Base-by-base conservation (phyloP, 148 eudicot genomes). In the Vaccinium vitisidaea region DNA sequence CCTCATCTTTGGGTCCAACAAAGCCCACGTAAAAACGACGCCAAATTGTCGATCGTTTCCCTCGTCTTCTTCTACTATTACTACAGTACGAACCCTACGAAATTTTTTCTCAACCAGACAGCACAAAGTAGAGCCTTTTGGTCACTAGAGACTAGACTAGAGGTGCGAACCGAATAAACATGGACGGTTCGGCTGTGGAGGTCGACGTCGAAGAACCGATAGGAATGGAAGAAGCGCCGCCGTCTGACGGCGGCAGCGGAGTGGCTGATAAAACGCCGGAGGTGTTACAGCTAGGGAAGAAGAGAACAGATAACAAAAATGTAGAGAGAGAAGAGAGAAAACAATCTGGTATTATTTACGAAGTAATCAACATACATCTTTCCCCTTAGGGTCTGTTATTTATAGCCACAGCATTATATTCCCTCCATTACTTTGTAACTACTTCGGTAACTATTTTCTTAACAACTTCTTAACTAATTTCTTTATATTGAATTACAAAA, bases 251-350 rank as follows among this genome's bases (percentile, higher is more conserved):
- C 8, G 73, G 46, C 3, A 70, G 46, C 14, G 49, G 82, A 21
- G 43, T 65, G 39, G 55, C 61, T 59, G 69, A 49, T n/a, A 80
- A 12, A 27, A 83, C 88, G 63, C 67, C 94, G 84, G 95, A n/a
- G n/a, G n/a, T n/a, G n/a, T n/a, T n/a, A n/a, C n/a, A n/a, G n/a
- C n/a, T n/a, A n/a, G n/a, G n/a, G n/a, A n/a, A n/a, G n/a, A n/a
- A n/a, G n/a, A n/a, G n/a, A n/a, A n/a, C n/a, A n/a, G n/a, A n/a
- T n/a, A n/a, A n/a, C n/a, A n/a, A n/a, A n/a, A n/a, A n/a, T n/a
- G n/a, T n/a, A n/a, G n/a, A n/a, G n/a, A n/a, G n/a, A n/a, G n/a
- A n/a, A n/a, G n/a, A n/a, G n/a, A n/a, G n/a, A n/a, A n/a, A n/a
- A n/a, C n/a, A n/a, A n/a, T n/a, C n/a, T n/a, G n/a, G n/a, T n/a